Conservation (phyloP, 2,329 filamentous ascomycete genomes). For the Colletotrichum camelliae region DNA sequence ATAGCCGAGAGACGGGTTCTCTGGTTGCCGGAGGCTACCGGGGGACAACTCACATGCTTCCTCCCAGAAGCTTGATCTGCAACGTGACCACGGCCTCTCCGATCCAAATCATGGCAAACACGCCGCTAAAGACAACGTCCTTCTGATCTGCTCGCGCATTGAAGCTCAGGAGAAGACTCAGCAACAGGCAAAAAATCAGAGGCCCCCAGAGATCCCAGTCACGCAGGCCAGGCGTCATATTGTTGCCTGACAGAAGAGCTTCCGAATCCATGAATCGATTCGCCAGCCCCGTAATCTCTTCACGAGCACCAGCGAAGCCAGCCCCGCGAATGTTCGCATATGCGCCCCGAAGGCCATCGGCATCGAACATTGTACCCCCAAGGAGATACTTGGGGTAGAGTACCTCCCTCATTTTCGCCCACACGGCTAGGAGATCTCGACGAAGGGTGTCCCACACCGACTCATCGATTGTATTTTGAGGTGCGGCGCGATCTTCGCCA, state of each 20-base stretch:
- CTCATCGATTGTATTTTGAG: constrained; percentile 95
- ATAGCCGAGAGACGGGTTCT: neutral
- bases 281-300: constrained; percentile 66
- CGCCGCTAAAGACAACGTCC: constrained; percentile 90
- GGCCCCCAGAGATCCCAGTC: constrained; percentile 99
- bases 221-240: constrained; percentile 87
- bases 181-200: constrained; percentile 87
- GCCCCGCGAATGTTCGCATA: constrained; percentile 66
- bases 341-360: constrained; percentile 60
- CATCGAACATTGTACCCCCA: constrained; percentile 68
- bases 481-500: constrained; percentile 89
- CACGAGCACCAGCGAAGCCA: constrained; percentile 63
- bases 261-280: constrained; percentile 70
- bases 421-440: constrained; percentile 88
- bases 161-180: constrained; percentile 88
- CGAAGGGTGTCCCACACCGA: constrained; percentile 96
- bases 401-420: constrained; percentile 98
- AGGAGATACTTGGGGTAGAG: constrained; percentile 95
- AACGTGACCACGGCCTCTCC: constrained; percentile 96
- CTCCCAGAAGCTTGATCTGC: constrained; percentile 95
- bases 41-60: constrained; percentile 81
- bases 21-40: neutral
- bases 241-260: constrained; percentile 61
- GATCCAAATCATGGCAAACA: constrained; percentile 97
- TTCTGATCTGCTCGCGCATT: constrained; percentile 81